Base-by-base conservation (phyloP, 495 filamentous ascomycete species). In the Xylaria bambusicola region DNA sequence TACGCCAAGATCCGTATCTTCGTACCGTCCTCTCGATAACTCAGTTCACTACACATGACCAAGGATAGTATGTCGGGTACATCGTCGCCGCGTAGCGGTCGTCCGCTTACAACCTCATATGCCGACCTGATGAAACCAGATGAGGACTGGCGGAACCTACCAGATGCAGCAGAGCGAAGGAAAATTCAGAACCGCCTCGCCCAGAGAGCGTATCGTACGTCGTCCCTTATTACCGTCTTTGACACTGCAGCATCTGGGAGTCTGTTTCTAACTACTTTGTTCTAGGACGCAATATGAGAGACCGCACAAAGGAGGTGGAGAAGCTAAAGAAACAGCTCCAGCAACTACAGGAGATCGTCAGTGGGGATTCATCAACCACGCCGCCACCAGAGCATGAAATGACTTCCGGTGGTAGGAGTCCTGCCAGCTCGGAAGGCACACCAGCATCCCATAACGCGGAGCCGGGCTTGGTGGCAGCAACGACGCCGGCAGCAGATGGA, bases 101-200 rank as follows among this genome's bases (percentile, higher is more conserved):
- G 68, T 53, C 66, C 68, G 66, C 63, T 71, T 35, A 71, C 68
- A 29, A 71, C 68, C 27, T 71, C 68, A 2, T 71, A 71, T 27
- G 68, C 67, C 50, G 68, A 71, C 51, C 31, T 71, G 18, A 71
- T 71, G 68, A 71, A 68, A 58, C 68, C 68, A 1, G 68, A 71
- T 17, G 68, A 71, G 61, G 68, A 71, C 27, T 71, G 68, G 68
- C 66, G 65, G 18, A 63, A 66, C 55, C 63, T 75, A 24, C 66
- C 69, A 20, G 71, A 75, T 63, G 64, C 69, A 44, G 71, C 69
- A 8, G 62, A 67, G 66, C 53, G 72, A 26, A 73, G 69, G 58
- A 70, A 68, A 55, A 64, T 74, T n/a, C 73, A 74, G 50, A 75
- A 75, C 50, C 65, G 70, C 17, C 67, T 74, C 23, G 72, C 73